phyloP scores from a whole-genome alignment of 2,329 filamentous ascomycete species.

The Ascocoryne sarcoides region DNA sequence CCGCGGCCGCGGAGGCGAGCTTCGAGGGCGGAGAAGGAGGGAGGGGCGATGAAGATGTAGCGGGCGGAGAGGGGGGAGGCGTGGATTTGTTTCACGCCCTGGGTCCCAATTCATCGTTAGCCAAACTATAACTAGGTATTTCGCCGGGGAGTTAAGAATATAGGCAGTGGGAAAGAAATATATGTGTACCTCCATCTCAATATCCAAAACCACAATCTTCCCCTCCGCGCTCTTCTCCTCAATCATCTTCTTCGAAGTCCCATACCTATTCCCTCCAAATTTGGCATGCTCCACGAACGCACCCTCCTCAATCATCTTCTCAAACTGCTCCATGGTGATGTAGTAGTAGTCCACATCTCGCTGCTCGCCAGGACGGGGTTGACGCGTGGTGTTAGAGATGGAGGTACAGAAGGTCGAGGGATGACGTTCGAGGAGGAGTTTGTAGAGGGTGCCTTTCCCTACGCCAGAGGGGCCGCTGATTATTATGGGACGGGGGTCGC shows the following conservation, averaged over 20 bases:
- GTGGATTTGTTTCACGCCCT: conserved; percentile 90
- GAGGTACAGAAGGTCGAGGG: conserved; percentile 49
- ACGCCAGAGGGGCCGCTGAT: conserved; percentile 74
- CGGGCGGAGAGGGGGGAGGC: conserved; percentile 63
- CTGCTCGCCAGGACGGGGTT: conserved; percentile 64
- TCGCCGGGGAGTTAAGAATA: neutral
- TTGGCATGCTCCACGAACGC: conserved; percentile 80
- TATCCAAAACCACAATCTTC: conserved; percentile 76
- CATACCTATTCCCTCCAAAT: conserved; percentile 82
- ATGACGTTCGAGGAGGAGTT: conserved; percentile 54
- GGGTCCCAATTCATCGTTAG: neutral
- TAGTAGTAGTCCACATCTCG: conserved; percentile 79
- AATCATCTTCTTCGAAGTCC: conserved; percentile 73
- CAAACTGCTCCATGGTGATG: conserved; percentile 57
- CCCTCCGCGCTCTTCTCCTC: conserved; percentile 63
- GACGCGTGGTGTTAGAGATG: conserved; percentile 71
- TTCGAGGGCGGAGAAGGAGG: conserved; percentile 66
- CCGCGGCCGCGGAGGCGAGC: conserved; percentile 62
- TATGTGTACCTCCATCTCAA: conserved; percentile 87
- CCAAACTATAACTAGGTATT: too few relatives aligned
- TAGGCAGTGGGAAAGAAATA: conserved; percentile 1
- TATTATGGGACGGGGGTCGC: conserved; percentile 52
- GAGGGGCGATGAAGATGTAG: conserved; percentile 80
- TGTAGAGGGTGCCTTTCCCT: conserved; percentile 74
- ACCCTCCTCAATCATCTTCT: conserved; percentile 54